Evolutionary conservation across 2,329 filamentous ascomycete species (phyloP).

Genomic region (Bipolaris oryzae): DNA sequence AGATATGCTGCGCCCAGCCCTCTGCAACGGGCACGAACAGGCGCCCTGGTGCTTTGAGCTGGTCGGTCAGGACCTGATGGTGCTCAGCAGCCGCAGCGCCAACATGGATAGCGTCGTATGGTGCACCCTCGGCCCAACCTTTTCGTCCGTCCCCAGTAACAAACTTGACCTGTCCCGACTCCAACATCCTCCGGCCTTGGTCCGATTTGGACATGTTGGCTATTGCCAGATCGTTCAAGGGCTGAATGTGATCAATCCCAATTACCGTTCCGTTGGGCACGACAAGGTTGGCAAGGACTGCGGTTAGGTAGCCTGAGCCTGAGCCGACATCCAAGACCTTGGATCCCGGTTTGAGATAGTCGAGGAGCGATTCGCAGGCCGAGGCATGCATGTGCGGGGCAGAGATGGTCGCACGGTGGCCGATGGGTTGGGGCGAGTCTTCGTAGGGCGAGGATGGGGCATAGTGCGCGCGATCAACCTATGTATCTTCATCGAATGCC

Average conservation of each 20-base stretch:
- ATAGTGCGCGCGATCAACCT: conserved; percentile 91
- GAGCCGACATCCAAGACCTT: conserved; percentile 57
- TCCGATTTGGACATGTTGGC: conserved; percentile 53
- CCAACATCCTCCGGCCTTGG: conserved; percentile 62
- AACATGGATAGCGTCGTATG: conserved; percentile 95
- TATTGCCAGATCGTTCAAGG: conserved; percentile 51
- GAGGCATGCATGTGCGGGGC: conserved; percentile 76
- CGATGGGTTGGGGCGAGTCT: conserved; percentile 73
- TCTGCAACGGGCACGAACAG: conserved; percentile 79
- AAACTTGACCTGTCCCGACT: conserved; percentile 69
- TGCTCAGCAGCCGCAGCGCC: conserved; percentile 81
- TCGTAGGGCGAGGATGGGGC: conserved; percentile 73
- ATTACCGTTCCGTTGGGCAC: conserved; percentile 55
- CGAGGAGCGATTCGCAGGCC: conserved; percentile 67
- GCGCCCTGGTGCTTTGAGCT: conserved; percentile 78
- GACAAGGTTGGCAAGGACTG: conserved; percentile 81
- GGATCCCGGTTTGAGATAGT: conserved; percentile 60
- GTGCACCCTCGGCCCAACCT: conserved; percentile 54
- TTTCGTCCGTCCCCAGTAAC: conserved; percentile 69
- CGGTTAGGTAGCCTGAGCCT: conserved; percentile 76
- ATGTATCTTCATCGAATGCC: conserved; percentile 1
- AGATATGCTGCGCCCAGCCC: conserved; percentile 67
- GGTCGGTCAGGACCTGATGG: conserved; percentile 74
- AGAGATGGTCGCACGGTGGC: conserved; percentile 71
- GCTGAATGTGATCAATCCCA: conserved; percentile 58